Conservation (phyloP, 2,329 filamentous ascomycete species). For the Fusarium sp. region DNA sequence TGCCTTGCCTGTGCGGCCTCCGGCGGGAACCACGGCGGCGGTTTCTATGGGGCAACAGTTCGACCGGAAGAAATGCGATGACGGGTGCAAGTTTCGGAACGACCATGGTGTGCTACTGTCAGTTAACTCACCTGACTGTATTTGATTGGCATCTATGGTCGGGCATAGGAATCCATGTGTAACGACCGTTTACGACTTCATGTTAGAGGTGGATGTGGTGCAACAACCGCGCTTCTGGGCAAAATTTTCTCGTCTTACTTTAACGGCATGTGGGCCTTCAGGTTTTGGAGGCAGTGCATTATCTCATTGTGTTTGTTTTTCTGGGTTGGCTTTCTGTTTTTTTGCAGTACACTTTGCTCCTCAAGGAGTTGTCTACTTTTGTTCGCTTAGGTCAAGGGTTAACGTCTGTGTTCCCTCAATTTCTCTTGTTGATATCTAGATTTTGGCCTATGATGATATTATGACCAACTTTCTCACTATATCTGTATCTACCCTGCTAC, state of each 20-base stretch:
- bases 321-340: constrained; percentile 9
- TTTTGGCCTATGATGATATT: constrained; percentile 37
- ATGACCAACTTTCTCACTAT: constrained; percentile 22
- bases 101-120: constrained; percentile 9
- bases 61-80: constrained; percentile 63
- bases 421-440: constrained; percentile 29
- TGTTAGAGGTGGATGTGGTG: constrained; percentile 37
- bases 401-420: constrained; percentile 24
- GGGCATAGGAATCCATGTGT: constrained; percentile 22
- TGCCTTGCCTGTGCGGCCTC: constrained; percentile 66
- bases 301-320: constrained; percentile 4
- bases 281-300: constrained; percentile 6
- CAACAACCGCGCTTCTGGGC: constrained; percentile 30
- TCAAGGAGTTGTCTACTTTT: constrained; percentile 22
- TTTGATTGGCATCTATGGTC: constrained; percentile 9
- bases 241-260: constrained; percentile 29
- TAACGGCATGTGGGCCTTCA: constrained; percentile 1
- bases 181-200: constrained; percentile 41
- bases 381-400: constrained; percentile 21
- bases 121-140: constrained; percentile 13
- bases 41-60: constrained; percentile 66
- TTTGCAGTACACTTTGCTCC: constrained; percentile 38
- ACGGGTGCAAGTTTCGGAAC: constrained; percentile 11
- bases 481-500: not conserved
- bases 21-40: constrained; percentile 56